Evolutionary conservation across 257 asterid genomes (phyloP).

Genomic region (Gentiana macrophylla): DNA sequence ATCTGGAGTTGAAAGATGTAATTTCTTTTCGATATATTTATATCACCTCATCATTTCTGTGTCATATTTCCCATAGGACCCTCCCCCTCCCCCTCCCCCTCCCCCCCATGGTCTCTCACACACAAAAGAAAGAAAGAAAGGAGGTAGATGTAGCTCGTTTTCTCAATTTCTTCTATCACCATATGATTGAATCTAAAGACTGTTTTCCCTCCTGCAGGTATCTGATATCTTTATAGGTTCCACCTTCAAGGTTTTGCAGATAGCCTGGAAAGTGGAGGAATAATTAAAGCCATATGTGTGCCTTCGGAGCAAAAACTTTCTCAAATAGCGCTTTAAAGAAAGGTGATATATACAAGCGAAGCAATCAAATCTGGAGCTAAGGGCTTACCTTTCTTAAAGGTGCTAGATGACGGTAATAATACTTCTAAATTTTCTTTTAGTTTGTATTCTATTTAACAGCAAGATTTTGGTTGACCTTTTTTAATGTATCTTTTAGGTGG

Average conservation of each 20-base stretch:
- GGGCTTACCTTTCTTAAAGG: constrained; percentile 93
- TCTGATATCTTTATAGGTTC: constrained; percentile 56
- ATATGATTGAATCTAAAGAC: not conserved
- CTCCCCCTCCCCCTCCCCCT: too few species aligned
- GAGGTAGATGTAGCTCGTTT: not conserved
- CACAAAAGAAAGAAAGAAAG: too few species aligned
- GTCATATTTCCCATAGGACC: not conserved
- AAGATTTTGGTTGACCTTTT: not conserved
- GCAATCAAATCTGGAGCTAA: constrained; percentile 87
- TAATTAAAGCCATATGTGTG: constrained; percentile 62
- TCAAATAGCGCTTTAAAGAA: constrained; percentile 89
- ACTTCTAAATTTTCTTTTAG: constrained; percentile 1
- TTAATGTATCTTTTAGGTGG: constrained; percentile 37
- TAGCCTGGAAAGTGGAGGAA: constrained; percentile 53
- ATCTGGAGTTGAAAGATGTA: constrained; percentile 75
- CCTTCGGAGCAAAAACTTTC: constrained; percentile 69
- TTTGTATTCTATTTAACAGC: not conserved
- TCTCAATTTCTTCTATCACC: not conserved
- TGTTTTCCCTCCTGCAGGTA: constrained; percentile 36
- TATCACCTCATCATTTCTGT: not conserved
- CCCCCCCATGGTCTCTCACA: too few species aligned
- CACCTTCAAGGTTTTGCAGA: constrained; percentile 83
- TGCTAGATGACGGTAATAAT: constrained; percentile 60
- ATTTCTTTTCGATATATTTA: not conserved
- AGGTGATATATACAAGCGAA: constrained; percentile 77